A percentile compares a stretch with the other conserved stretches of the same genome.
Evolutionary conservation across 2,329 filamentous ascomycete species (phyloP).

Genomic region (Elsinoe fawcettii): DNA sequence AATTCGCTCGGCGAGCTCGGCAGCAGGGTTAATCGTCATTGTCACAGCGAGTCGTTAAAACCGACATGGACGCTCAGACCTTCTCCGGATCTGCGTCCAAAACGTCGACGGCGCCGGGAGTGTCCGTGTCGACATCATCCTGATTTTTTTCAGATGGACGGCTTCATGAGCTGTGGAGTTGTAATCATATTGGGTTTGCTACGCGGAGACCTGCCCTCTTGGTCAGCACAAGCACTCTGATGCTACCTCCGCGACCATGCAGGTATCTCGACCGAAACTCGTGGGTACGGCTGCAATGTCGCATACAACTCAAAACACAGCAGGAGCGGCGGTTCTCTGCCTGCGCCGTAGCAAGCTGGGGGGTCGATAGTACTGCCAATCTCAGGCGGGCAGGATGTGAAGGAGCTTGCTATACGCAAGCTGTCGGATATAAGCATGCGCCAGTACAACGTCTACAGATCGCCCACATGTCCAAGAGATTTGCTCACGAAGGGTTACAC

Average conservation of each 20-base stretch:
- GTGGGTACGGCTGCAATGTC: constrained; percentile 1
- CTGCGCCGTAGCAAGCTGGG: not conserved
- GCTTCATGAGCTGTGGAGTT: not conserved
- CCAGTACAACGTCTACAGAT: not conserved
- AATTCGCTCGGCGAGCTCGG: constrained; percentile 13
- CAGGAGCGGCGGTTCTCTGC: not conserved
- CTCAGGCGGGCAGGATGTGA: not conserved
- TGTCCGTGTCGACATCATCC: constrained; percentile 4
- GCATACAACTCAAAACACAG: not conserved
- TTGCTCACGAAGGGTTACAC: not conserved
- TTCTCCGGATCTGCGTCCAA: constrained; percentile 6
- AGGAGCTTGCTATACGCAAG: not conserved
- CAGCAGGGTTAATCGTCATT: constrained; percentile 1
- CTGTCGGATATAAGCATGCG: not conserved
- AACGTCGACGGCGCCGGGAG: constrained; percentile 3
- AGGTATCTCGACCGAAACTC: not conserved
- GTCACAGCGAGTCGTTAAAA: not conserved
- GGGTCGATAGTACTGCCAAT: not conserved
- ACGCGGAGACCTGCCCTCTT: not conserved
- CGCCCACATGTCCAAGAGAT: not conserved
- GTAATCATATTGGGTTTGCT: not conserved
- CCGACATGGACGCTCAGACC: constrained; percentile 1
- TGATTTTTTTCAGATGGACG: not conserved
- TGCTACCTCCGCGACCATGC: not conserved
- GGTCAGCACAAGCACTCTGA: not conserved